Evolutionary conservation across 257 asterid species (phyloP).

Genomic region (Solanum acaule): DNA sequence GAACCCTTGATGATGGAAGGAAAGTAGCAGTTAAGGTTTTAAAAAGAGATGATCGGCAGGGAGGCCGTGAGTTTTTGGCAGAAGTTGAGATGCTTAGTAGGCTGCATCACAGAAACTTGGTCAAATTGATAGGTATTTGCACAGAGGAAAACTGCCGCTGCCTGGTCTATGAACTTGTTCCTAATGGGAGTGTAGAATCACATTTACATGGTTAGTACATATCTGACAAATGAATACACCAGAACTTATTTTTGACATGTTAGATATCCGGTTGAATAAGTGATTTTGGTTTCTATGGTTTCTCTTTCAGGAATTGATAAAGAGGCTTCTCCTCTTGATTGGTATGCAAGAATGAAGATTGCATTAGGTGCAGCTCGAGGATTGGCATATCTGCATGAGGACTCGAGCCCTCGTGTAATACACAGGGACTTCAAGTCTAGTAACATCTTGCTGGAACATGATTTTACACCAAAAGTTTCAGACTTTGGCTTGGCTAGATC

Average conservation of each 20-base stretch:
- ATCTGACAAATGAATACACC: neutral
- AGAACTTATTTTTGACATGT: neutral
- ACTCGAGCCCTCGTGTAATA: slow-evolving; percentile 92
- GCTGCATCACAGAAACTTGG: slow-evolving; percentile 79
- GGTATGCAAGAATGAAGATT: slow-evolving; percentile 76
- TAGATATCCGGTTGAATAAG: neutral
- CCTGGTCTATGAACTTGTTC: slow-evolving; percentile 75
- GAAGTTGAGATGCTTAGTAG: slow-evolving; percentile 96
- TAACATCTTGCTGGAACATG: slow-evolving; percentile 76
- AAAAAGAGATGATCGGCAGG: slow-evolving; percentile 77
- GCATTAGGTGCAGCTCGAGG: slow-evolving; percentile 93
- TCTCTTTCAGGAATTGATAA: slow-evolving; percentile 51
- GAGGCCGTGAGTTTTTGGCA: slow-evolving; percentile 80
- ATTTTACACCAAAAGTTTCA: slow-evolving; percentile 82
- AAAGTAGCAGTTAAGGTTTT: slow-evolving; percentile 72
- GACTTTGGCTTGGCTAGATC: slow-evolving; percentile 93
- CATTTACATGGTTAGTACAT: slow-evolving; percentile 68
- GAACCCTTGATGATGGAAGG: slow-evolving; percentile 67
- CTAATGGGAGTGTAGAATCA: slow-evolving; percentile 89
- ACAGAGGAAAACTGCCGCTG: slow-evolving; percentile 62
- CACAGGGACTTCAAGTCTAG: slow-evolving; percentile 96
- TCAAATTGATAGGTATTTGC: slow-evolving; percentile 75
- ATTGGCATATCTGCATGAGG: slow-evolving; percentile 88
- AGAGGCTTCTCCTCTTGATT: slow-evolving; percentile 62
- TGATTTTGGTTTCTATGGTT: neutral